These are phyloP conservation scores for Taphrina confusa DNA, from an alignment of 1,139 yeast genomes.

Conservation along the genomic window DNA sequence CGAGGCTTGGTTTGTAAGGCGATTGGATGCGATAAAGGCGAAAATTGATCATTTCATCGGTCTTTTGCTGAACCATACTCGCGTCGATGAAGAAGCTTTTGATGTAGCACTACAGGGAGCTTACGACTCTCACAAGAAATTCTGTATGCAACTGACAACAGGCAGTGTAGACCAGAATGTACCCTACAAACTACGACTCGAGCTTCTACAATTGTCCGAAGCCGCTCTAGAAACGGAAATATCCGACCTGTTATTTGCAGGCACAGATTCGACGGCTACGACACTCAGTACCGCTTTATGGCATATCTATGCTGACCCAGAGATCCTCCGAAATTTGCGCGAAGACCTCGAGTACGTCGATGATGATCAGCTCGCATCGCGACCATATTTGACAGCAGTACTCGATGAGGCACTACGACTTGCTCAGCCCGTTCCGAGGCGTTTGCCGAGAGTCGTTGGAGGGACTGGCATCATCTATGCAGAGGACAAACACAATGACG, in stretches of 20 bases:
- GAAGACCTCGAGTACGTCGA: constrained; percentile 9
- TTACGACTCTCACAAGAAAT: constrained; percentile 1
- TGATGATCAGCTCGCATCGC: not conserved
- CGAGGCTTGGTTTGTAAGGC: not conserved
- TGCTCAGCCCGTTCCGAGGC: constrained; percentile 25
- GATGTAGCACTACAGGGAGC: not conserved
- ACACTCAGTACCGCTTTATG: constrained; percentile 22
- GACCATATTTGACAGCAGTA: constrained; percentile 17
- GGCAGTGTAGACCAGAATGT: not conserved
- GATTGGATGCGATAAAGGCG: not conserved
- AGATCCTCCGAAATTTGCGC: constrained; percentile 5
- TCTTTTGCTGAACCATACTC: not conserved
- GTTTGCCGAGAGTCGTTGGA: constrained; percentile 21
- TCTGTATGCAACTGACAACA: not conserved
- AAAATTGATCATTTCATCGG: not conserved
- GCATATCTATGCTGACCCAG: constrained; percentile 6
- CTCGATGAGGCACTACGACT: constrained; percentile 21
- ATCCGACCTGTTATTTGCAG: constrained; percentile 27
- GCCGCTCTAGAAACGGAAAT: constrained; percentile 18
- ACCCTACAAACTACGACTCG: not conserved
- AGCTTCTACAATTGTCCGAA: not conserved
- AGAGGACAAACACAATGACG: constrained; percentile 31
- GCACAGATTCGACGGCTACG: constrained; percentile 28
- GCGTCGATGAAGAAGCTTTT: not conserved
- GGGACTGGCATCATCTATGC: constrained; percentile 15